Conservation (phyloP, 2,329 filamentous ascomycete genomes). For the Neopestalotiopsis clavispora region DNA sequence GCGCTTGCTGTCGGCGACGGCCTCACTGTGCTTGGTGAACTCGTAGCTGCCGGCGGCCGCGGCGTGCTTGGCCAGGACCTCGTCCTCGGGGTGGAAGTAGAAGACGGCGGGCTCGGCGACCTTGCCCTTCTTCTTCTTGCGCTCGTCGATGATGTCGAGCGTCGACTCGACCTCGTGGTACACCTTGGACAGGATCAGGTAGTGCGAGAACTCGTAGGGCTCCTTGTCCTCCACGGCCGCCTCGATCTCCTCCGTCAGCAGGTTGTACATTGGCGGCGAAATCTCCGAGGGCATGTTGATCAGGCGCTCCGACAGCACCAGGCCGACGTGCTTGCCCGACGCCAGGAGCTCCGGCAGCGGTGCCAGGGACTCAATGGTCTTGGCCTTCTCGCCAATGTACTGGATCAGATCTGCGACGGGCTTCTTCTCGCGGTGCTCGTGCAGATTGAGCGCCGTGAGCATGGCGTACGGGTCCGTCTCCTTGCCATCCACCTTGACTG, state of each 20-base stretch:
- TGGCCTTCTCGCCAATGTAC: slow-evolving; percentile 69
- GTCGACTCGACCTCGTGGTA: slow-evolving; percentile 87
- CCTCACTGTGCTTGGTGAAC: slow-evolving; percentile 82
- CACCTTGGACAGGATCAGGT: slow-evolving; percentile 88
- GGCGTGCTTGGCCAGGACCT: slow-evolving; percentile 81
- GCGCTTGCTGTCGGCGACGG: slow-evolving; percentile 86
- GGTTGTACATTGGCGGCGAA: slow-evolving; percentile 90
- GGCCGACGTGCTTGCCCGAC: slow-evolving; percentile 69
- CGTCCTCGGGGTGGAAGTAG: slow-evolving; percentile 97
- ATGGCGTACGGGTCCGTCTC: slow-evolving; percentile 93
- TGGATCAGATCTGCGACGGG: slow-evolving; percentile 71
- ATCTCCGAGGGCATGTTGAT: slow-evolving; percentile 98
- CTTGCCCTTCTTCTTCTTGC: slow-evolving; percentile 71
- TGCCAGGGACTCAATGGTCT: slow-evolving; percentile 59
- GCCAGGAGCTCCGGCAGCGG: slow-evolving; percentile 63
- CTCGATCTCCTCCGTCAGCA: slow-evolving; percentile 90
- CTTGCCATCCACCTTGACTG: slow-evolving; percentile 95
- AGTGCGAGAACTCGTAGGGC: slow-evolving; percentile 92
- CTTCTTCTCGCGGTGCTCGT: slow-evolving; percentile 77
- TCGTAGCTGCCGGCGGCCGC: slow-evolving; percentile 72
- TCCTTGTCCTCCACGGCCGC: slow-evolving; percentile 89
- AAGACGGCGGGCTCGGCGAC: slow-evolving; percentile 68
- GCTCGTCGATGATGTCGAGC: slow-evolving; percentile 68
- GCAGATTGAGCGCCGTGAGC: slow-evolving; percentile 83
- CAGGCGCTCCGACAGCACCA: slow-evolving; percentile 89